These are phyloP conservation scores for Hysterium pulicare DNA, from an alignment of 2,329 filamentous ascomycete species.

Conservation along the genomic window DNA sequence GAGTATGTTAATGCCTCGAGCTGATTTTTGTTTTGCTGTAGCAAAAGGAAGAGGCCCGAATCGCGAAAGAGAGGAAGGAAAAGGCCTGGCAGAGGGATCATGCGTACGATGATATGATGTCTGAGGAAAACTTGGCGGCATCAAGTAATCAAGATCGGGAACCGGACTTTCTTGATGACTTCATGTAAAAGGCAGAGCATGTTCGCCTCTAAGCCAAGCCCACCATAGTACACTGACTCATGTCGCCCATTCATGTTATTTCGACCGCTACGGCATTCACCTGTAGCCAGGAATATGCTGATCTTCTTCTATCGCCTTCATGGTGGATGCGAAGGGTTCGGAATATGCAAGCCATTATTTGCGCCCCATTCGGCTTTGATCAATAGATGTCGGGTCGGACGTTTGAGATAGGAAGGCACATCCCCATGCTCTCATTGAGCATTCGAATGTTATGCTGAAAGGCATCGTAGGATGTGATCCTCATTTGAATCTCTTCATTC, in stretches of 20 bases:
- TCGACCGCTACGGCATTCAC: too few species aligned
- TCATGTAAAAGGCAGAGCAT: too few species aligned
- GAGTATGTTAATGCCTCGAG: too few species aligned
- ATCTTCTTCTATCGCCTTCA: too few species aligned
- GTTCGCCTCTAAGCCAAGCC: too few species aligned
- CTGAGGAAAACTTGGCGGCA: slow-evolving; percentile 71
- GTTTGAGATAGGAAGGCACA: slow-evolving; percentile 49
- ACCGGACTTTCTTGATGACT: slow-evolving; percentile 81
- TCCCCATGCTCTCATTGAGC: slow-evolving; percentile 70
- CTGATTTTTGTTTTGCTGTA: slow-evolving; percentile 26
- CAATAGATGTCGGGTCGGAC: slow-evolving; percentile 19
- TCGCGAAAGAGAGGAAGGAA: slow-evolving; percentile 78
- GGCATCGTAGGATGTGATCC: slow-evolving; percentile 50
- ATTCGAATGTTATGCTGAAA: slow-evolving; percentile 69
- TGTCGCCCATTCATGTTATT: too few species aligned
- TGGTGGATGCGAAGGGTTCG: too few species aligned
- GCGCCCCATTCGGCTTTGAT: too few species aligned
- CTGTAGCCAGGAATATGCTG: too few species aligned
- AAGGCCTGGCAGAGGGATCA: slow-evolving; percentile 96
- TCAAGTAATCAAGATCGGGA: slow-evolving; percentile 83
- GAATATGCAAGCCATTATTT: too few species aligned
- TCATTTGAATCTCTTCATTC: slow-evolving; percentile 30
- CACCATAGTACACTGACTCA: too few species aligned
- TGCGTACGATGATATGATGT: slow-evolving; percentile 90
- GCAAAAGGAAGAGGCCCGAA: slow-evolving; percentile 72